Evolutionary conservation across 176 grass and related monocot genomes (phyloP).

Genomic region (Chrysopogon serrulatus): DNA sequence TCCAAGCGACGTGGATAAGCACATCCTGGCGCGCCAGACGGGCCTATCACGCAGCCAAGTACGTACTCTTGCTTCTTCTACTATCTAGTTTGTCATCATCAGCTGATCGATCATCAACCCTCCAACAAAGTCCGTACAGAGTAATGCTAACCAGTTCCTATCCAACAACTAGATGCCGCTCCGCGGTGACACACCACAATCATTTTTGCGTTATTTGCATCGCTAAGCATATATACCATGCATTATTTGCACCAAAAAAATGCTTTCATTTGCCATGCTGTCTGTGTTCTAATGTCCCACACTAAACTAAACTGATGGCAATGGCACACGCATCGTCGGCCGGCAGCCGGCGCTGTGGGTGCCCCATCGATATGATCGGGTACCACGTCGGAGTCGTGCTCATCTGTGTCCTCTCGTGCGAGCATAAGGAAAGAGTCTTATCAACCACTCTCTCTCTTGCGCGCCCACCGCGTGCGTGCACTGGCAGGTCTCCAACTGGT

Average conservation of each 20-base stretch:
- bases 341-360: background rate
- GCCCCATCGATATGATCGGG: constrained; percentile 19
- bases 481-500: constrained; percentile 84
- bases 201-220: constrained; percentile 10
- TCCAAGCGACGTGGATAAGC: constrained; percentile 92
- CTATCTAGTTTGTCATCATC: background rate
- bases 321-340: constrained; percentile 24
- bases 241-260: too few relatives aligned
- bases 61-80: background rate
- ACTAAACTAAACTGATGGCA: constrained; percentile 20
- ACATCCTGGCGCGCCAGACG: constrained; percentile 84
- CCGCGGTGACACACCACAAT: constrained; percentile 16
- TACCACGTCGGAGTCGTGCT: constrained; percentile 33
- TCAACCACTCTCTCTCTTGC: background rate
- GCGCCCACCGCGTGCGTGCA: background rate
- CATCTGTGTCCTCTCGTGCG: background rate
- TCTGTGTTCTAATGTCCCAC: constrained; percentile 5
- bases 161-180: constrained; percentile 6
- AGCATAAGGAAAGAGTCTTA: background rate
- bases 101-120: background rate
- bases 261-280: background rate
- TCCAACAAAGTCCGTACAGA: constrained; percentile 11
- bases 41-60: constrained; percentile 95
- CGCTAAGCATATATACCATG: background rate
- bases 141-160: constrained; percentile 5